Evolutionary conservation across 2,329 filamentous ascomycete species (phyloP).

Genomic region (Xylaria multiplex): DNA sequence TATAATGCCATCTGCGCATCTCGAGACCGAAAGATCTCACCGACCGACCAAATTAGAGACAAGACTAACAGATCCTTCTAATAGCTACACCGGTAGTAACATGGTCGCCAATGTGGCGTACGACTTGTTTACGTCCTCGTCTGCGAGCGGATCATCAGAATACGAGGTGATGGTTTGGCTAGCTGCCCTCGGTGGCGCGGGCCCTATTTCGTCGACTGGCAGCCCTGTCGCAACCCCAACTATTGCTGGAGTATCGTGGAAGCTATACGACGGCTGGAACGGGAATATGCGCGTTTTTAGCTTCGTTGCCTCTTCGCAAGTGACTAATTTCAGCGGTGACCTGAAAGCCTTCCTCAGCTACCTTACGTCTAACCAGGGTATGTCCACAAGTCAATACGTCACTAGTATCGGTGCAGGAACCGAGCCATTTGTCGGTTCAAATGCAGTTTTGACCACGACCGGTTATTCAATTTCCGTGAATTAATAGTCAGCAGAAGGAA

Average conservation of each 20-base stretch:
- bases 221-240: slow-evolving; percentile 62
- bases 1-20: neutral
- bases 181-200: slow-evolving; percentile 44
- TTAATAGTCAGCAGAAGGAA: slow-evolving; percentile 18
- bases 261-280: slow-evolving; percentile 66
- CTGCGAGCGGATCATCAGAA: slow-evolving; percentile 57
- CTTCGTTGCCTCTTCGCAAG: slow-evolving; percentile 53
- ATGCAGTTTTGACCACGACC: slow-evolving; percentile 55
- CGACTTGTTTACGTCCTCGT: slow-evolving; percentile 65
- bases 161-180: slow-evolving; percentile 64
- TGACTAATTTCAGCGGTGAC: slow-evolving; percentile 63
- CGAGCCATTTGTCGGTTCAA: slow-evolving; percentile 50
- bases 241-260: slow-evolving; percentile 62
- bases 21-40: neutral
- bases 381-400: slow-evolving; percentile 60
- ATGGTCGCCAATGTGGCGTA: slow-evolving; percentile 68
- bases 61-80: neutral
- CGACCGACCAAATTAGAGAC: neutral
- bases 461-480: slow-evolving; percentile 35
- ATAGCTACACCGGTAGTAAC: slow-evolving; percentile 58
- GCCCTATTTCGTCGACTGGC: slow-evolving; percentile 55
- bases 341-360: slow-evolving; percentile 64
- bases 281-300: slow-evolving; percentile 66
- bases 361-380: slow-evolving; percentile 56
- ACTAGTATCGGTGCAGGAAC: slow-evolving; percentile 51